Percentiles rank a stretch among this genome's conserved stretches.
phyloP scores from a whole-genome alignment of 768 basidiomycete genomes.

The Porphyrellus cyaneotinctus region DNA sequence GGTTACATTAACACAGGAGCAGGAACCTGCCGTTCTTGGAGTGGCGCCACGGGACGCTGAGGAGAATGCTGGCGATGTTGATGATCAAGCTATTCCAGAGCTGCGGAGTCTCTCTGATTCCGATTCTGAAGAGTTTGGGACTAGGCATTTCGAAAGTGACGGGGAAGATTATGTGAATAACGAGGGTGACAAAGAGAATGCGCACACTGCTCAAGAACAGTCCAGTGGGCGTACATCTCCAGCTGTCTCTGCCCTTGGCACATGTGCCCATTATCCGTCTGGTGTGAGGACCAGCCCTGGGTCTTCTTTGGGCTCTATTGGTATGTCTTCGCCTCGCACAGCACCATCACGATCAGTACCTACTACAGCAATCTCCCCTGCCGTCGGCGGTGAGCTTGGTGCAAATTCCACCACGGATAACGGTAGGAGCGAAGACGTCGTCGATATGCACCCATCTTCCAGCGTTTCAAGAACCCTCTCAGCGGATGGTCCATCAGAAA shows the following conservation, averaged over 20 bases:
- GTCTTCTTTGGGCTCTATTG: constrained; percentile 2
- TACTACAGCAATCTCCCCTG: constrained; percentile 9
- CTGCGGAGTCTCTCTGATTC: constrained; percentile 23
- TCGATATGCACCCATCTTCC: constrained; percentile 1
- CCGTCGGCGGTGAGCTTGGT: background rate
- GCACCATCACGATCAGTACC: constrained; percentile 8
- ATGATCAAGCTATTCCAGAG: constrained; percentile 23
- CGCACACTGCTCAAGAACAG: constrained; percentile 21
- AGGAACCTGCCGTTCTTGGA: constrained; percentile 8
- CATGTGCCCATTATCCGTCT: constrained; percentile 9
- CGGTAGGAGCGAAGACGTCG: background rate
- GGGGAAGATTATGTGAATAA: constrained; percentile 29
- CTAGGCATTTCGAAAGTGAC: constrained; percentile 13
- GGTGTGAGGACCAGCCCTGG: constrained; percentile 1
- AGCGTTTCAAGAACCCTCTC: constrained; percentile 4
- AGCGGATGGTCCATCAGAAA: constrained; percentile 1
- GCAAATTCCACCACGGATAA: constrained; percentile 1
- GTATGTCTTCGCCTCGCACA: background rate
- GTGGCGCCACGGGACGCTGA: constrained; percentile 3
- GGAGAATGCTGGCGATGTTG: constrained; percentile 13
- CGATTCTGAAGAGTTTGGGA: constrained; percentile 27
- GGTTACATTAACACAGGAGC: constrained; percentile 48
- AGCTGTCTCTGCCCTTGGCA: constrained; percentile 21
- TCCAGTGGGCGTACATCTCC: constrained; percentile 26
- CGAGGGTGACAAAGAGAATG: constrained; percentile 26